Evolutionary conservation across 768 basidiomycete genomes (phyloP).

Genomic region (Sporobolomyces phaffii): DNA sequence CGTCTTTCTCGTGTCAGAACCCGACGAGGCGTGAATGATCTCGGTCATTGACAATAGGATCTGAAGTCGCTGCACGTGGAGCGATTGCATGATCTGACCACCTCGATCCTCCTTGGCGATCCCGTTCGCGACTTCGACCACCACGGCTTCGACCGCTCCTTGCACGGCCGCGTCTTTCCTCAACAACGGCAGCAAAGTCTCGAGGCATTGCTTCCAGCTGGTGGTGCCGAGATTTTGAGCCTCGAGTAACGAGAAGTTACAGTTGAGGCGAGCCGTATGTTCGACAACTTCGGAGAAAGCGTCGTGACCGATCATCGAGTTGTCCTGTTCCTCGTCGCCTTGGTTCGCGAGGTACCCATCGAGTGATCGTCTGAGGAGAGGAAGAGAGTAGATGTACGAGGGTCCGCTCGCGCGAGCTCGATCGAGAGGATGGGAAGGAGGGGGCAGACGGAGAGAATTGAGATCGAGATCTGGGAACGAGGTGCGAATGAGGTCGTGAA

Average conservation of each 20-base stretch:
- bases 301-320: slow-evolving; percentile 40
- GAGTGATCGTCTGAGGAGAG: slow-evolving; percentile 56
- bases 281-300: slow-evolving; percentile 52
- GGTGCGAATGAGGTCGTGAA: slow-evolving; percentile 53
- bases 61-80: slow-evolving; percentile 68
- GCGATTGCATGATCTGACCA: slow-evolving; percentile 77
- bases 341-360: slow-evolving; percentile 51
- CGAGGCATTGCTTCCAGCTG: slow-evolving; percentile 68
- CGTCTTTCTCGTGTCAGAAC: slow-evolving; percentile 26
- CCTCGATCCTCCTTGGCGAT: slow-evolving; percentile 55
- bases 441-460: slow-evolving; percentile 60
- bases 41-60: slow-evolving; percentile 73
- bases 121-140: slow-evolving; percentile 55
- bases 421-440: slow-evolving; percentile 49
- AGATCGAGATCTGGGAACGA: slow-evolving; percentile 60
- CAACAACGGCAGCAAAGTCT: slow-evolving; percentile 20
- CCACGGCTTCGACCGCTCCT: slow-evolving; percentile 56
- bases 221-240: slow-evolving; percentile 67
- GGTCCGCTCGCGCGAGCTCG: slow-evolving; percentile 73
- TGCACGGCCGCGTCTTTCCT: slow-evolving; percentile 58
- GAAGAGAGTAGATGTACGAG: slow-evolving; percentile 64
- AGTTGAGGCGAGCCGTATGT: slow-evolving; percentile 66
- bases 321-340: slow-evolving; percentile 45
- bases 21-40: slow-evolving; percentile 59
- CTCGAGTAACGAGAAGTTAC: slow-evolving; percentile 78